Conservation (phyloP, 768 basidiomycete species). For the Mycena pura region DNA sequence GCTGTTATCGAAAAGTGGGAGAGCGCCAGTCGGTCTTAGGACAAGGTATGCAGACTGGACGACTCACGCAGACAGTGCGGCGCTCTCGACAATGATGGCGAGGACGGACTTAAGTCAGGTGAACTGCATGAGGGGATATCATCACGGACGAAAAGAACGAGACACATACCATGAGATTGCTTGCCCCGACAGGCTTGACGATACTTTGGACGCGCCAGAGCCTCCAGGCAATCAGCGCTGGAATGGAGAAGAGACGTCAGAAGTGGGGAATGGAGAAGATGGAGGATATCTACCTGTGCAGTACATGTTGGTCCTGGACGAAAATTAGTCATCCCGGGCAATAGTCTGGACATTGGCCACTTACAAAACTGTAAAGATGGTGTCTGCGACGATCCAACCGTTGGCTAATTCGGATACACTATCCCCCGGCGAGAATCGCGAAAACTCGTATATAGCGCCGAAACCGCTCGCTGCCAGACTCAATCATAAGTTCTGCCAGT, state of each 20-base stretch:
- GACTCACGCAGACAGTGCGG: constrained; percentile 1
- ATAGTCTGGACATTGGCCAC: not conserved
- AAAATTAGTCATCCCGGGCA: not conserved
- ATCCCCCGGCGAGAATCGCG: not conserved
- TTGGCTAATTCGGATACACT: not conserved
- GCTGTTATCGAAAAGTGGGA: too few species aligned
- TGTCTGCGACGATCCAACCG: constrained; percentile 12
- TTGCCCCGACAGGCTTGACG: not conserved
- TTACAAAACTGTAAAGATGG: constrained; percentile 1
- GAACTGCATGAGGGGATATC: not conserved
- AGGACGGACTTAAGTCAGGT: not conserved
- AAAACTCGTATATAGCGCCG: not conserved
- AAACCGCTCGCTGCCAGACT: not conserved
- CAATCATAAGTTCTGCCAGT: not conserved
- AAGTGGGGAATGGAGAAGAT: not conserved
- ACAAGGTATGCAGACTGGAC: not conserved
- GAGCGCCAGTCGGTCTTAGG: not conserved
- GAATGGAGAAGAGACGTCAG: not conserved
- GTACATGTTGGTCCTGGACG: constrained; percentile 4
- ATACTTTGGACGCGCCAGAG: constrained; percentile 9
- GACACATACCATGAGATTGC: not conserved
- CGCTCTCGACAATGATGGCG: constrained; percentile 5
- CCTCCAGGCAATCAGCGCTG: constrained; percentile 5
- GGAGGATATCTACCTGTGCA: constrained; percentile 3
- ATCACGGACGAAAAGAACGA: not conserved